Evolutionary conservation across 208 protist genomes (phyloP).

Genomic region (Acanthamoeba triangularis): DNA sequence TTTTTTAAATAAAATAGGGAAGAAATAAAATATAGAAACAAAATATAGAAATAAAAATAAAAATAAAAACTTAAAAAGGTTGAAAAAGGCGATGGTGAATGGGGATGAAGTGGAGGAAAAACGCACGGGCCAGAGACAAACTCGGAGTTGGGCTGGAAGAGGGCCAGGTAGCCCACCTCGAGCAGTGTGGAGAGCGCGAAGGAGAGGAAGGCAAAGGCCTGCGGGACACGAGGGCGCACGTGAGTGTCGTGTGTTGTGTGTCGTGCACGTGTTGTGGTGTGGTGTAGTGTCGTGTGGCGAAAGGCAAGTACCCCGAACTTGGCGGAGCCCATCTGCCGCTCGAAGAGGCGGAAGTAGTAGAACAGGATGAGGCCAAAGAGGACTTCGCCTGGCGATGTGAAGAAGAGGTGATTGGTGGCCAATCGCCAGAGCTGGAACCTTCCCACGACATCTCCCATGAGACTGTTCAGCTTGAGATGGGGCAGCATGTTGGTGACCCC

Average conservation of each 20-base stretch:
- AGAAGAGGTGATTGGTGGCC: conserved; percentile 74
- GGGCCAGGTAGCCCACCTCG: conserved; percentile 7
- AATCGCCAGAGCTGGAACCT: conserved; percentile 68
- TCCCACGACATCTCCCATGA: background rate
- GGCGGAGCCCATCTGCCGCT: conserved; percentile 79
- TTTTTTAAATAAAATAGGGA: too few species aligned
- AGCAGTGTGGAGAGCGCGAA: conserved; percentile 54
- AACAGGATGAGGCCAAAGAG: conserved; percentile 78
- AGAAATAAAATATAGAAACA: too few species aligned
- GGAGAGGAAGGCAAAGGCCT: conserved; percentile 76
- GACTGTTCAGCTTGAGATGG: conserved; percentile 15
- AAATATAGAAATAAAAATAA: too few species aligned
- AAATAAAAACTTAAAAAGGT: too few species aligned
- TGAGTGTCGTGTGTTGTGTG: background rate
- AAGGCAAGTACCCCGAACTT: conserved; percentile 82
- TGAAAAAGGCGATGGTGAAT: too few species aligned
- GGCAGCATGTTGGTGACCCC: background rate
- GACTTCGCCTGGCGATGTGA: conserved; percentile 70
- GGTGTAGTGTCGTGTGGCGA: too few species aligned
- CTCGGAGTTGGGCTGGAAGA: conserved; percentile 19
- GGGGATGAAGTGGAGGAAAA: background rate
- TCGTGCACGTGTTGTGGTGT: conserved; percentile 2
- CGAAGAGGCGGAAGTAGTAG: conserved; percentile 82
- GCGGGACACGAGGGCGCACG: background rate
- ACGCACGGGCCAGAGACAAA: conserved; percentile 76